Conservation (phyloP, 805 yeast species). For the Jamesozyma spencerorum region DNA sequence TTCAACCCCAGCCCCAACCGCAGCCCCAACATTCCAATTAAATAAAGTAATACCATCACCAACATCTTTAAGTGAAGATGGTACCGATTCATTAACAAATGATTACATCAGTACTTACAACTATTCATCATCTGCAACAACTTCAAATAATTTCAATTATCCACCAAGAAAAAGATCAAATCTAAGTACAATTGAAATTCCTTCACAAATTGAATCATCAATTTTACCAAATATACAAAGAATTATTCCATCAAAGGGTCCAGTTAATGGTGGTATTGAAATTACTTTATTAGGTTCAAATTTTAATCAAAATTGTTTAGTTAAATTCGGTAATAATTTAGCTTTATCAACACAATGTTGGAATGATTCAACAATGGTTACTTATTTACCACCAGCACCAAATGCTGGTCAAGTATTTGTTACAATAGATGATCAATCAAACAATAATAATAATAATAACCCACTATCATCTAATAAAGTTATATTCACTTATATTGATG, state of each 20-base stretch:
- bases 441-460: not conserved
- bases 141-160: constrained; percentile 1
- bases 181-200: too few species aligned
- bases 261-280: constrained; percentile 92
- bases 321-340: constrained; percentile 74
- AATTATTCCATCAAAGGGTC: constrained; percentile 92
- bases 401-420: constrained; percentile 89
- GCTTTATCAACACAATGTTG: constrained; percentile 89
- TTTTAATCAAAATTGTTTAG: constrained; percentile 72
- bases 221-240: constrained; percentile 59
- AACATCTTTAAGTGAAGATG: constrained; percentile 51
- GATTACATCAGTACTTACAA: constrained; percentile 4
- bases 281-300: constrained; percentile 83
- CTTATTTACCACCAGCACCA: constrained; percentile 85
- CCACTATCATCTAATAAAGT: constrained; percentile 25
- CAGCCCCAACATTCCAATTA: not conserved
- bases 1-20: too few species aligned
- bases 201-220: too few species aligned
- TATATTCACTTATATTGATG: constrained; percentile 86
- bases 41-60: constrained; percentile 42
- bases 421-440: constrained; percentile 49
- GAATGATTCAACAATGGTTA: constrained; percentile 89
- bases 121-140: constrained; percentile 4
- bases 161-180: constrained; percentile 6
- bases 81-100: constrained; percentile 37